phyloP scores from a whole-genome alignment of 306 rosid species.

The Prunus davidiana region DNA sequence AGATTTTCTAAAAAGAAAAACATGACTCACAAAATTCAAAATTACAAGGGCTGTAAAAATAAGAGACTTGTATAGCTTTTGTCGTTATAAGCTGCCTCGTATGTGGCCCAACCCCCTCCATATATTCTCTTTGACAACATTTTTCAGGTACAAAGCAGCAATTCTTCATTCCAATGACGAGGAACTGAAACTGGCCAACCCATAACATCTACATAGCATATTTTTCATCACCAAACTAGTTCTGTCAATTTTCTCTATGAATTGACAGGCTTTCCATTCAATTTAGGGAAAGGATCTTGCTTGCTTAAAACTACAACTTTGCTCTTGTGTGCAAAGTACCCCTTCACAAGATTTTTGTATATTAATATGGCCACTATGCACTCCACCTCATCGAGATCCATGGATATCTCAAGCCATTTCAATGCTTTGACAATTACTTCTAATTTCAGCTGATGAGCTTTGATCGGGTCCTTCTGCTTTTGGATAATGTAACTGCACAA shows the following conservation, averaged over 20 bases:
- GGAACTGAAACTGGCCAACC: background rate
- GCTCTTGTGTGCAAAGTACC: conserved; percentile 97
- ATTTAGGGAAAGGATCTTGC: conserved; percentile 91
- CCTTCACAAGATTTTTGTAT: conserved; percentile 76
- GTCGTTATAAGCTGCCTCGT: background rate
- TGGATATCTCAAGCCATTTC: conserved; percentile 90
- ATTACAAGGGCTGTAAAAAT: background rate
- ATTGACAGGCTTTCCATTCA: conserved; percentile 80
- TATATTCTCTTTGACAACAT: background rate
- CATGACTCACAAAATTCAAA: background rate
- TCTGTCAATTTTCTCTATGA: conserved; percentile 29
- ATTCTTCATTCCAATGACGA: background rate
- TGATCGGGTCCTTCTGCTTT: conserved; percentile 87
- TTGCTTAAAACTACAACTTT: conserved; percentile 92
- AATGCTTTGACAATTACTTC: conserved; percentile 88
- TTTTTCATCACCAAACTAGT: background rate
- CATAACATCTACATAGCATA: background rate
- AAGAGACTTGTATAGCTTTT: background rate
- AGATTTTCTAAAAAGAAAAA: background rate
- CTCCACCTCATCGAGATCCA: conserved; percentile 97
- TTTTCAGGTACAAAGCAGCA: background rate
- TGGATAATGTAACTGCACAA: conserved; percentile 68
- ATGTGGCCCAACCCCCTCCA: background rate
- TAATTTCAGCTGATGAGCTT: conserved; percentile 92
- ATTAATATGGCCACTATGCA: conserved; percentile 91